phyloP scores from a whole-genome alignment of 768 basidiomycete species.

The Lentinus brumalis region DNA sequence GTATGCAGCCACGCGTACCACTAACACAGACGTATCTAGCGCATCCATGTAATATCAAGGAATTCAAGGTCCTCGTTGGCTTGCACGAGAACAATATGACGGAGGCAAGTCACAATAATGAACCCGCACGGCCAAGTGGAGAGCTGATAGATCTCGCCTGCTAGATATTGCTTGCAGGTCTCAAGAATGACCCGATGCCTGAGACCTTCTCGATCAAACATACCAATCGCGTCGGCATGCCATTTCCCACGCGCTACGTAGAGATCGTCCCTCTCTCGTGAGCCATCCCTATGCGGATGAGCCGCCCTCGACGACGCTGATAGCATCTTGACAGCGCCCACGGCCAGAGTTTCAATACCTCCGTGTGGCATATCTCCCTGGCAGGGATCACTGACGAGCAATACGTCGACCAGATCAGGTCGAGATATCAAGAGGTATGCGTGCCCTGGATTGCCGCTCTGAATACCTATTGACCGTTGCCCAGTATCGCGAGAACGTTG shows the following conservation, averaged over 20 bases:
- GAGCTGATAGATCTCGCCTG: too few relatives aligned
- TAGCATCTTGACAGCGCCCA: conserved; percentile 53
- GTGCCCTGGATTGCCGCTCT: neutral
- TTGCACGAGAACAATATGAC: conserved; percentile 64
- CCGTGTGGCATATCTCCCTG: conserved; percentile 75
- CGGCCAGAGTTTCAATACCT: conserved; percentile 72
- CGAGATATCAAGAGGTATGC: conserved; percentile 62
- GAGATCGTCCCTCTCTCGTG: conserved; percentile 79
- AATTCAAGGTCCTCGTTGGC: conserved; percentile 74
- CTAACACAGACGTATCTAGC: conserved; percentile 40
- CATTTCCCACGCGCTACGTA: conserved; percentile 66
- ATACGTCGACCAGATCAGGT: conserved; percentile 56
- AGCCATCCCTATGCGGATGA: conserved; percentile 27
- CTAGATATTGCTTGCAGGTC: conserved; percentile 51
- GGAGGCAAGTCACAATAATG: conserved; percentile 37
- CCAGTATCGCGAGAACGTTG: conserved; percentile 67
- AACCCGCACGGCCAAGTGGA: too few relatives aligned
- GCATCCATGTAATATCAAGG: conserved; percentile 86
- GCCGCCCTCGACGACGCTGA: neutral
- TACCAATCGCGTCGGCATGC: conserved; percentile 55
- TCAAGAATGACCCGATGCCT: conserved; percentile 64
- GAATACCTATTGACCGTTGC: neutral
- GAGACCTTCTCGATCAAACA: conserved; percentile 67
- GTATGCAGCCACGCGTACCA: neutral
- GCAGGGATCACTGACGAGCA: conserved; percentile 57